Evolutionary conservation across 306 rosid species (phyloP).

Genomic region (Mimosa bimucronata): DNA sequence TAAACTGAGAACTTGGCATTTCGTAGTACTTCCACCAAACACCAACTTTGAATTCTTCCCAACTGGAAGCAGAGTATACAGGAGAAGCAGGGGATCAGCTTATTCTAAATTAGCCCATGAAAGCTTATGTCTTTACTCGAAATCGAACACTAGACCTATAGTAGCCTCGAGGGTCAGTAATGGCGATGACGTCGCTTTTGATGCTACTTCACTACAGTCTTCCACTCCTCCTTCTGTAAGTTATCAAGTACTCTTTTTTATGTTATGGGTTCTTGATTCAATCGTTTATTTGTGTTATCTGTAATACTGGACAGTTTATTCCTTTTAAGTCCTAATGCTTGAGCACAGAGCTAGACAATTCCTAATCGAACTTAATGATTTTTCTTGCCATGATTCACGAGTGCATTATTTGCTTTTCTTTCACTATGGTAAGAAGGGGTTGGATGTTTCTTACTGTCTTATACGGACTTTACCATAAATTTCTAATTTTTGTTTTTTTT

Average conservation of each 20-base stretch:
- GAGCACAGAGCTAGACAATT: background rate
- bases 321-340: background rate
- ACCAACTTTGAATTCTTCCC: constrained; percentile 30
- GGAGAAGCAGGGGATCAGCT: constrained; percentile 31
- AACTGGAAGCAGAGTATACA: constrained; percentile 33
- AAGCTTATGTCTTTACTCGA: constrained; percentile 14
- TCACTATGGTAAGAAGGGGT: background rate
- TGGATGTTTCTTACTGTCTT: constrained; percentile 8
- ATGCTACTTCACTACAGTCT: constrained; percentile 51
- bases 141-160: constrained; percentile 39
- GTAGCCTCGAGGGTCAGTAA: constrained; percentile 47
- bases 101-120: constrained; percentile 14
- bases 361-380: constrained; percentile 15
- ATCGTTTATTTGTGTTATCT: background rate
- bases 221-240: constrained; percentile 58
- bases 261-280: background rate
- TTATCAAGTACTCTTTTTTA: background rate
- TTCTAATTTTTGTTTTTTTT: background rate
- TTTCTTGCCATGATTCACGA: background rate
- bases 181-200: constrained; percentile 46
- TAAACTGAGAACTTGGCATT: constrained; percentile 46
- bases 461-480: background rate
- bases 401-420: constrained; percentile 2
- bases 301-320: background rate
- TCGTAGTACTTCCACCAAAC: constrained; percentile 18